phyloP scores from a whole-genome alignment of 1,139 yeast species.

The Kodamaea anthophila region DNA sequence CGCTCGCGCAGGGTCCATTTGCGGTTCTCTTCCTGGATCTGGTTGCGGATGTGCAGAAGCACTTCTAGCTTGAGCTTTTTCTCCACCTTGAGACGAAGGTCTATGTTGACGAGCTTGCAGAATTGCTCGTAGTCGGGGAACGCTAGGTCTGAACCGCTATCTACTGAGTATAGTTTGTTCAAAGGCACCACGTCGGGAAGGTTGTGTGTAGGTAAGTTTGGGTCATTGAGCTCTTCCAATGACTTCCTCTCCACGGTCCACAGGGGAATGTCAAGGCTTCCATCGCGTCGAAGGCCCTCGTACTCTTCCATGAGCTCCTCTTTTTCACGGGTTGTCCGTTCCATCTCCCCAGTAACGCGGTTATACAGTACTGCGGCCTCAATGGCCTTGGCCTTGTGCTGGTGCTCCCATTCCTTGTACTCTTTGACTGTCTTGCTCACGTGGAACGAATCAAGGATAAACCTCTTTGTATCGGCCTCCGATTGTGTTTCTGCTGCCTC shows the following conservation, averaged over 20 bases:
- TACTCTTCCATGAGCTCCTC: conserved; percentile 18
- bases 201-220: conserved; percentile 15
- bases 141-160: conserved; percentile 19
- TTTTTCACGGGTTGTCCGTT: conserved; percentile 23
- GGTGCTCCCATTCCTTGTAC: conserved; percentile 27
- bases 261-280: conserved; percentile 19
- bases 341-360: conserved; percentile 23
- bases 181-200: conserved; percentile 16
- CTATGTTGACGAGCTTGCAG: conserved; percentile 28
- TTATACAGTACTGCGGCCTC: conserved; percentile 27
- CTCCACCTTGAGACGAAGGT: conserved; percentile 28
- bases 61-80: conserved; percentile 33
- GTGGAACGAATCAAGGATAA: conserved; percentile 30
- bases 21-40: conserved; percentile 25
- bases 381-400: conserved; percentile 14
- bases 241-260: conserved; percentile 28
- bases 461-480: conserved; percentile 9
- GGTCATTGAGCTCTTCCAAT: conserved; percentile 18
- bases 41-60: conserved; percentile 26
- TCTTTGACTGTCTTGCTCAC: conserved; percentile 27
- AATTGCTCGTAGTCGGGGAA: conserved; percentile 27
- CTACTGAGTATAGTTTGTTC: conserved; percentile 24
- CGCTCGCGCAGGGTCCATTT: conserved; percentile 39
- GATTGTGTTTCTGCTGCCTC: conserved; percentile 1
- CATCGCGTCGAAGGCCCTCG: conserved; percentile 20